Base-by-base conservation (phyloP, 306 rosid species). In the Rubus idaeus region DNA sequence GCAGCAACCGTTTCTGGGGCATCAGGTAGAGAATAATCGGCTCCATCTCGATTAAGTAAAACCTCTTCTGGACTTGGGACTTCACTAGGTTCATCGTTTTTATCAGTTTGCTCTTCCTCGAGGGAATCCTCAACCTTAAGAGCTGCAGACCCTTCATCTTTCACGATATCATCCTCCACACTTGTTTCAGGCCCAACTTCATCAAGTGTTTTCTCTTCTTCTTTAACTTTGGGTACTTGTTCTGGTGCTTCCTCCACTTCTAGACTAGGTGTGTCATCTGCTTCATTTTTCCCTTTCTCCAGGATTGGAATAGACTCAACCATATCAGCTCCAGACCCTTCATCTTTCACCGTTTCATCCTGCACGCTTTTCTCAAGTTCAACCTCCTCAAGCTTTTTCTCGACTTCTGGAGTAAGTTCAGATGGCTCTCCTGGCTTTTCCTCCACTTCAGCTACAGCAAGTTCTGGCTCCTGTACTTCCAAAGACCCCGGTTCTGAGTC, bases 231-330 rank as follows among this genome's bases (percentile, higher is more conserved):
- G 39, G 69, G 42, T 37, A 8, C 70, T 52, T 88, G 85, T 72
- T 71, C 74, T 65, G 73, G 73, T 45, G 75, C 81, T 76, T 86
- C 84, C 40, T 79, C 79, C 58, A 72, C 87, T 82, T 80, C 70
- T 61, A 57, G 44, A 16, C 17, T 23, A 42, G 55, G 55, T 21
- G 68, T 60, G 3, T 79, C 83, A 55, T 42, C 80, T 42, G 83
- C 63, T 8, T 76, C 75, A 75, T 56, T 71, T 78, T 80, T 69
- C 69, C 12, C 80, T 61, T 75, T 78, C 80, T 79, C 73, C 56
- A 13, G 44, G 46, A 64, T 55, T 17, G 18, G 37, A 10, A 74
- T 51, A 46, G 73, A 73, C 75, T 82, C 81, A 62, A 42, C 60
- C 35, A 69, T 64, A 45, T 64, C 86, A 51, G 76, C 75, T 0